Conservation (phyloP, 371 early-diverging fungal genomes). For the Rhizomucor miehei region DNA sequence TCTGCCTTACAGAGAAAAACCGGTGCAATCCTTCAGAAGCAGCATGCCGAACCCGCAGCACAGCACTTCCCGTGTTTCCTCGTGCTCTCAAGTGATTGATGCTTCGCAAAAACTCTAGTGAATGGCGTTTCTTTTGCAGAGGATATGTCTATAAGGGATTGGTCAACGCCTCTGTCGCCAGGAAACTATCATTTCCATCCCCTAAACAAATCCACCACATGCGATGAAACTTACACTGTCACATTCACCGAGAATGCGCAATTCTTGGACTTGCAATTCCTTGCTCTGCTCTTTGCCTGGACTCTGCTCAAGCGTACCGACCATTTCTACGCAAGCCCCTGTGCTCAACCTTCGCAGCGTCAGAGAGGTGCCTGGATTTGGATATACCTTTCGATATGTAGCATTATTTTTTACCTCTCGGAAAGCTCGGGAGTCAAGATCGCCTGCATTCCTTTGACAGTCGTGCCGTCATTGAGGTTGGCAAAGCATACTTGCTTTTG, state of each 20-base stretch:
- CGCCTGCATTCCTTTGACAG: constrained; percentile 68
- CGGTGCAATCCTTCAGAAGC: constrained; percentile 66
- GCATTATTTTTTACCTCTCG: constrained; percentile 40
- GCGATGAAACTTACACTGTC: constrained; percentile 54
- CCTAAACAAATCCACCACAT: no score
- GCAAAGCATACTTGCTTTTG: constrained; percentile 79
- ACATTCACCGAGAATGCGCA: constrained; percentile 64
- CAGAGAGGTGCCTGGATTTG: not conserved
- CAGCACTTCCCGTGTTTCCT: constrained; percentile 72
- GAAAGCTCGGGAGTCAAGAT: constrained; percentile 56
- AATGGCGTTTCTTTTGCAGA: constrained; percentile 83
- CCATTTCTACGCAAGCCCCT: constrained; percentile 70
- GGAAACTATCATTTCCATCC: no score
- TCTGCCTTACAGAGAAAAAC: constrained; percentile 62
- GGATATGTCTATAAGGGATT: constrained; percentile 87
- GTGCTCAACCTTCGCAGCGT: constrained; percentile 50
- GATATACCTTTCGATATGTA: not conserved
- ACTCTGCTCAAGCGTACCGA: constrained; percentile 63
- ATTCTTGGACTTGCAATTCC: constrained; percentile 65
- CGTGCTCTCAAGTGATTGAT: constrained; percentile 79
- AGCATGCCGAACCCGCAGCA: constrained; percentile 67
- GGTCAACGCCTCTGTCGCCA: no score
- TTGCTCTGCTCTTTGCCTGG: constrained; percentile 70
- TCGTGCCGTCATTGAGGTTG: constrained; percentile 77
- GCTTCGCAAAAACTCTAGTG: constrained; percentile 77